Evolutionary conservation across 441 rosid genomes (phyloP).

Genomic region (Omphalea diandra): DNA sequence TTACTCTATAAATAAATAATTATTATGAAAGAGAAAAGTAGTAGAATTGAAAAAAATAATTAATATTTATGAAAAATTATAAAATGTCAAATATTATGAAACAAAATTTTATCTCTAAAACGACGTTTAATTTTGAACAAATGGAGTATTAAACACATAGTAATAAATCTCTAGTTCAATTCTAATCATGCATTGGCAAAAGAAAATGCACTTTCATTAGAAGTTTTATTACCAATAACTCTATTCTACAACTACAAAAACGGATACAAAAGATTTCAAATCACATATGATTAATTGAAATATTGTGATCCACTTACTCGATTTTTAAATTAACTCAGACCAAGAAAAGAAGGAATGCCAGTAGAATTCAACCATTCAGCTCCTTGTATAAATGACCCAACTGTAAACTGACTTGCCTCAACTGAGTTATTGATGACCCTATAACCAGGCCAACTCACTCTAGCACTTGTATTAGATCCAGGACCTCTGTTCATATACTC

Average conservation of each 20-base stretch:
- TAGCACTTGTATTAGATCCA: slow-evolving; percentile 44
- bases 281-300: background rate
- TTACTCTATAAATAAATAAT: too few relatives aligned
- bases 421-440: slow-evolving; percentile 43
- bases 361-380: slow-evolving; percentile 61
- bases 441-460: slow-evolving; percentile 71
- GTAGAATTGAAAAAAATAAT: too few relatives aligned
- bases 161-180: background rate
- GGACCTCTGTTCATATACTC: slow-evolving; percentile 65
- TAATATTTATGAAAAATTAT: too few relatives aligned
- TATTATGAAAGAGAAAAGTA: too few relatives aligned
- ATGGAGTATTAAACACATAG: too few relatives aligned
- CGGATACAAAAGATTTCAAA: background rate
- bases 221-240: background rate
- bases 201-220: background rate
- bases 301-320: background rate
- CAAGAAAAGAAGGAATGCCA: slow-evolving; percentile 47
- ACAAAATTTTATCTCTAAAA: too few relatives aligned
- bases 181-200: background rate
- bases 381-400: slow-evolving; percentile 52
- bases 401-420: slow-evolving; percentile 60
- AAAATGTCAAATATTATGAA: too few relatives aligned
- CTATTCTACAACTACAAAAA: background rate
- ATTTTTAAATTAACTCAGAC: slow-evolving; percentile 26
- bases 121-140: too few relatives aligned